phyloP scores from a whole-genome alignment of 23 red algal species.

The Gracilaria gracilis region DNA sequence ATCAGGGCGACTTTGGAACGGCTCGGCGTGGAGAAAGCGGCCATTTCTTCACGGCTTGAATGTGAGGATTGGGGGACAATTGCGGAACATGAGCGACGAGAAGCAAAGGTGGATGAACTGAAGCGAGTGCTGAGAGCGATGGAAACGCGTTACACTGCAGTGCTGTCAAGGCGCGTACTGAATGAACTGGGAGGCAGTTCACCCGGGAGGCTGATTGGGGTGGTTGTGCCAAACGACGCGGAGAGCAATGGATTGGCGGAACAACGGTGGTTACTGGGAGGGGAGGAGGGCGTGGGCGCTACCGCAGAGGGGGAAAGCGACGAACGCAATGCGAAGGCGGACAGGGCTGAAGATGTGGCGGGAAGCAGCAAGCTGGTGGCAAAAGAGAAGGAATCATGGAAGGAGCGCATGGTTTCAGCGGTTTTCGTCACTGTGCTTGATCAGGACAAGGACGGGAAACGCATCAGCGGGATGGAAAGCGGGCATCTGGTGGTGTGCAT shows the following conservation, averaged over 20 bases:
- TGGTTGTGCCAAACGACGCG: background rate
- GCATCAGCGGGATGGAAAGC: background rate
- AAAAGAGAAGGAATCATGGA: constrained; percentile 2
- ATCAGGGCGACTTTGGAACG: constrained; percentile 57
- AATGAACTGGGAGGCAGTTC: constrained; percentile 6
- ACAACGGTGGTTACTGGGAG: constrained; percentile 8
- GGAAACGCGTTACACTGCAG: constrained; percentile 16
- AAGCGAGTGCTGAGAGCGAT: constrained; percentile 42
- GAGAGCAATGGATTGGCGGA: background rate
- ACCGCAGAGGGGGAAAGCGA: too few relatives aligned
- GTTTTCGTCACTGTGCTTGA: constrained; percentile 54
- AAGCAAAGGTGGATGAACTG: constrained; percentile 42
- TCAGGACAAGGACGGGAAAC: constrained; percentile 27
- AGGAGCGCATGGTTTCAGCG: constrained; percentile 23
- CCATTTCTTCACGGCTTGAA: constrained; percentile 26
- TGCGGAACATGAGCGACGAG: constrained; percentile 55
- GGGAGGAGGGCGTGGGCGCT: background rate
- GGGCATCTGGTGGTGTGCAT: constrained; percentile 52
- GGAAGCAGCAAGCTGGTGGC: background rate
- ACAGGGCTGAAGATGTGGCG: background rate
- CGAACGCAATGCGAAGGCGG: background rate
- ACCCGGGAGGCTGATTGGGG: constrained; percentile 54
- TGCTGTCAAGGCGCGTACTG: constrained; percentile 1
- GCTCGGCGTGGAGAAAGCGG: constrained; percentile 62
- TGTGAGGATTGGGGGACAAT: constrained; percentile 28